Percentiles rank a stretch among this genome's conserved stretches.
Conservation (phyloP, 75 land plant genomes). For the Cupressus sempervirens region DNA sequence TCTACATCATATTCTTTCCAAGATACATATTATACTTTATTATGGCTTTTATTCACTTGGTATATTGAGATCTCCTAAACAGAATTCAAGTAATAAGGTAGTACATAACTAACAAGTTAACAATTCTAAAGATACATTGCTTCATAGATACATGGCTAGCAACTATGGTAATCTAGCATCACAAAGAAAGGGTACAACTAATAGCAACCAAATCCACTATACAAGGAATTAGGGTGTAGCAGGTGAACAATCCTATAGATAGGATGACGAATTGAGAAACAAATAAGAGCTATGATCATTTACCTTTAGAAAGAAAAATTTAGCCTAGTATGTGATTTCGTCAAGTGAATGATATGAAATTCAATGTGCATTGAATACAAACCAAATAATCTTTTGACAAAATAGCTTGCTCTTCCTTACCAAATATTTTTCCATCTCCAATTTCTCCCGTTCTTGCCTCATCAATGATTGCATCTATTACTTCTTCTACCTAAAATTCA, state of each 20-base stretch:
- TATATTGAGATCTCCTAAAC: no score
- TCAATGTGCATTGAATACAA: not conserved
- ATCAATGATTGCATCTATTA: conserved; percentile 73
- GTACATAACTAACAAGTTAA: no score
- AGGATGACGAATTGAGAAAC: not conserved
- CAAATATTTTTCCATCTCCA: conserved; percentile 92
- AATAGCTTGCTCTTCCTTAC: conserved; percentile 32
- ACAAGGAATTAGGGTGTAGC: no score
- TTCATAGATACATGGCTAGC: no score
- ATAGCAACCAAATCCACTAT: no score
- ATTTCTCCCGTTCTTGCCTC: conserved; percentile 91
- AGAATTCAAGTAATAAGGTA: no score
- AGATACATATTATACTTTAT: no score
- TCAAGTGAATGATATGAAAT: not conserved
- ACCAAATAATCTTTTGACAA: not conserved
- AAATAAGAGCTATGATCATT: not conserved
- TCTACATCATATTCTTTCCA: no score
- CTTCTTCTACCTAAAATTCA: conserved; percentile 63
- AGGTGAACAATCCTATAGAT: not conserved
- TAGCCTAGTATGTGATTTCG: not conserved
- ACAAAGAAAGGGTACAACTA: no score
- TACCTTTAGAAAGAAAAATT: not conserved
- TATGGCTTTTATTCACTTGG: no score
- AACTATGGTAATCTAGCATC: no score
- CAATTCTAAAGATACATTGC: no score